These are phyloP conservation scores for Cryphonectria radicalis DNA, from an alignment of 2,329 filamentous ascomycete species.

Conservation along the genomic window DNA sequence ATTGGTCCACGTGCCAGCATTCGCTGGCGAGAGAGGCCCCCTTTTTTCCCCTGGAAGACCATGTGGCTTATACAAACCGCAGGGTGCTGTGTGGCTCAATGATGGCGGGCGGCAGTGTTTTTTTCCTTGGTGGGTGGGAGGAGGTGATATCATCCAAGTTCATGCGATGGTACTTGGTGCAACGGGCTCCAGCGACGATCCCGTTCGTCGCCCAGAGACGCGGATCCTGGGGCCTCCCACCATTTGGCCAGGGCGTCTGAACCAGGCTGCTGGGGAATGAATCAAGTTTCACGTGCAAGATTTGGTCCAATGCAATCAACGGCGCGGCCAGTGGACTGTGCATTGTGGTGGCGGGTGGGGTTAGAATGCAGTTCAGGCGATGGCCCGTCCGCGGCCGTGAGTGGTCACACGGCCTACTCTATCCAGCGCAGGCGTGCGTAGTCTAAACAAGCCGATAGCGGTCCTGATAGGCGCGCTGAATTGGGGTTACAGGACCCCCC, in stretches of 20 bases:
- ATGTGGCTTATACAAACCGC: background rate
- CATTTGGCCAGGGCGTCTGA: constrained; percentile 22
- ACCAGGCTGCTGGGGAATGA: background rate
- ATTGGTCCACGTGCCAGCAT: background rate
- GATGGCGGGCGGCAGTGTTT: background rate
- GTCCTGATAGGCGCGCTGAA: background rate
- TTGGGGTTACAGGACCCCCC: background rate
- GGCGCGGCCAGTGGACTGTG: background rate
- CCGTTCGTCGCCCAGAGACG: background rate
- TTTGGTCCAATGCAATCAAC: background rate
- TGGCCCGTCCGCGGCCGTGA: constrained; percentile 13
- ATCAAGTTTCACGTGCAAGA: background rate
- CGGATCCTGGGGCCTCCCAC: background rate
- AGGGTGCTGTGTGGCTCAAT: background rate
- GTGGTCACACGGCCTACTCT: constrained; percentile 18
- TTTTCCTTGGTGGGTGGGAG: background rate
- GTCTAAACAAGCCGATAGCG: background rate
- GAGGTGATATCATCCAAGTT: background rate
- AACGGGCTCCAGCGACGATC: background rate
- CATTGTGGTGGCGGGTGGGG: constrained; percentile 1
- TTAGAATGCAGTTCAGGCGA: background rate
- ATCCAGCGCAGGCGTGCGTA: constrained; percentile 9
- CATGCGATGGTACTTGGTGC: background rate
- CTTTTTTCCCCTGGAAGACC: background rate
- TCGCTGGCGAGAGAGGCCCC: background rate